phyloP scores from a whole-genome alignment of 1,284 basidiomycete genomes.

The Gomphus sp. region DNA sequence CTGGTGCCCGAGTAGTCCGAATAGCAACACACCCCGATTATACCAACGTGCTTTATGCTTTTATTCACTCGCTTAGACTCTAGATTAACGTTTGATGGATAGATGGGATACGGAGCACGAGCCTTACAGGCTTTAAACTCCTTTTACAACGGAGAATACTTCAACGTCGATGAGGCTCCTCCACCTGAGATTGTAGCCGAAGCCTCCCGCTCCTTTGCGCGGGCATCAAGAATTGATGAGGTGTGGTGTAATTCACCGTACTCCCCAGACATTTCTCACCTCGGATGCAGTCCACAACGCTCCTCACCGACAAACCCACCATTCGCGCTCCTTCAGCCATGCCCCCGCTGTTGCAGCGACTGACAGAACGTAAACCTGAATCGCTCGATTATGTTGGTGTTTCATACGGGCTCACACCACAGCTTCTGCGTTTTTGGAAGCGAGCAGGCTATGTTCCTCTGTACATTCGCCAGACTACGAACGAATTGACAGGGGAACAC shows the following conservation, averaged over 20 bases:
- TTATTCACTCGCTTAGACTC: slow-evolving; percentile 1
- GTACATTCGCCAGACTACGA: slow-evolving; percentile 89
- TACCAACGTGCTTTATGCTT: slow-evolving; percentile 50
- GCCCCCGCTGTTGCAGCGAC: slow-evolving; percentile 88
- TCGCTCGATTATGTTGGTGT: slow-evolving; percentile 92
- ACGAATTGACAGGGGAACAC: slow-evolving; percentile 95
- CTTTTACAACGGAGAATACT: slow-evolving; percentile 90
- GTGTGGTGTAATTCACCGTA: slow-evolving; percentile 29
- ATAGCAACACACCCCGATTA: slow-evolving; percentile 98
- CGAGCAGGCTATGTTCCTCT: slow-evolving; percentile 85
- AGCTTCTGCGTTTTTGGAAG: slow-evolving; percentile 95
- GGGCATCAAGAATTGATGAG: slow-evolving; percentile 49
- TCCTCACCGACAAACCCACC: slow-evolving; percentile 68
- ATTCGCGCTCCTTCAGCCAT: slow-evolving; percentile 73
- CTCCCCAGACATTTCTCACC: not conserved
- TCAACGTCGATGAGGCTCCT: slow-evolving; percentile 74
- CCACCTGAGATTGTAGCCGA: slow-evolving; percentile 30
- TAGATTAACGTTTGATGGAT: slow-evolving; percentile 10
- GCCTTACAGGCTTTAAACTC: slow-evolving; percentile 82
- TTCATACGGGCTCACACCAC: slow-evolving; percentile 89
- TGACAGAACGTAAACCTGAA: slow-evolving; percentile 89
- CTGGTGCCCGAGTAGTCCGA: slow-evolving; percentile 86
- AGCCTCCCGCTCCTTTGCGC: slow-evolving; percentile 44
- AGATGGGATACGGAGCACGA: slow-evolving; percentile 98
- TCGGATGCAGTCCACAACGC: slow-evolving; percentile 29